These are phyloP conservation scores for Artemisia princeps DNA, from an alignment of 140 eudicot species.

Conservation along the genomic window DNA sequence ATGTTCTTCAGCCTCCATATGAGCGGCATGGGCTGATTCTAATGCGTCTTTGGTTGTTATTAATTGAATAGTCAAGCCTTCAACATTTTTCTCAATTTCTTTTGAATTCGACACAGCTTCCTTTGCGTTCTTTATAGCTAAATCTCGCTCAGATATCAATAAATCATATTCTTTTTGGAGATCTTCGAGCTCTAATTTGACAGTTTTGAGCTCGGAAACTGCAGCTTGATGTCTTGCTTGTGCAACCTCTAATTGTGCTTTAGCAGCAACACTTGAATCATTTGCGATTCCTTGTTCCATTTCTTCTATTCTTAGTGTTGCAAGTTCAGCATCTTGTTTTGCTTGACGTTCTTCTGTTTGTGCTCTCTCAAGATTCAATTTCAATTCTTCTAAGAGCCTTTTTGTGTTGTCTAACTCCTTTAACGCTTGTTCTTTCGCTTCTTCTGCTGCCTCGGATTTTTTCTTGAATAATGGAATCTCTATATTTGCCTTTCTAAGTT, in stretches of 20 bases:
- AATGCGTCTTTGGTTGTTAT: slow-evolving; percentile 54
- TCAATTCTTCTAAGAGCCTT: slow-evolving; percentile 59
- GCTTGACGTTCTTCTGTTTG: slow-evolving; percentile 81
- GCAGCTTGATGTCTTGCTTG: slow-evolving; percentile 57
- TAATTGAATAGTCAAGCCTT: slow-evolving; percentile 60
- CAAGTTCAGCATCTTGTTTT: slow-evolving; percentile 73
- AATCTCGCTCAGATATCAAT: slow-evolving; percentile 40
- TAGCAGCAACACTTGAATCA: slow-evolving; percentile 67
- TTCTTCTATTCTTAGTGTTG: slow-evolving; percentile 65
- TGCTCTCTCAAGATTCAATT: slow-evolving; percentile 62
- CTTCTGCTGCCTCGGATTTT: slow-evolving; percentile 59
- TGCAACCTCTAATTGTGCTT: slow-evolving; percentile 72
- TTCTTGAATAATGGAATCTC: slow-evolving; percentile 62
- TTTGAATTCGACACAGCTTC: slow-evolving; percentile 43
- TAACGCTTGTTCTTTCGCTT: slow-evolving; percentile 39
- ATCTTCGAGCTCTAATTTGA: slow-evolving; percentile 40
- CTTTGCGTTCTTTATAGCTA: slow-evolving; percentile 46
- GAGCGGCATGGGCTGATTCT: slow-evolving; percentile 74
- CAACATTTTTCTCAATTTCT: slow-evolving; percentile 58
- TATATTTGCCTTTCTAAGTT: slow-evolving; percentile 53
- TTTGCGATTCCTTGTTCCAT: slow-evolving; percentile 68
- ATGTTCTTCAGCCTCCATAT: slow-evolving; percentile 68
- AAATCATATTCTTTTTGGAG: slow-evolving; percentile 40
- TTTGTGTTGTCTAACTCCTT: slow-evolving; percentile 61
- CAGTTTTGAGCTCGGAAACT: slow-evolving; percentile 42